These are phyloP conservation scores for Mycena sanguinolenta DNA, from an alignment of 768 basidiomycete genomes.

Conservation along the genomic window DNA sequence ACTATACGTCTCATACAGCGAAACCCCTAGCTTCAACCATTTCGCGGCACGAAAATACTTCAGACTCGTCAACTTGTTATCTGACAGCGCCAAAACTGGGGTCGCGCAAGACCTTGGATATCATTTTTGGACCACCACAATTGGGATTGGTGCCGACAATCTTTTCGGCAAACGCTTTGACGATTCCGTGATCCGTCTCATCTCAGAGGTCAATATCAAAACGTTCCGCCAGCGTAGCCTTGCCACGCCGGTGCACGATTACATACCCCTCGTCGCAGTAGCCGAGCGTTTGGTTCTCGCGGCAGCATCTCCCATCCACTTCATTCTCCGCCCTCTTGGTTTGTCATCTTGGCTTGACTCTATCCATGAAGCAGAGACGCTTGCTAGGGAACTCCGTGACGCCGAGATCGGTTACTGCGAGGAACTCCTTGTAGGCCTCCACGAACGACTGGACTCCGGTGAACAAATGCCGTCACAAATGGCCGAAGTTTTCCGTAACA, in stretches of 20 bases:
- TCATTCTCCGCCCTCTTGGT: neutral
- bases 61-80: constrained; percentile 13
- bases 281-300: constrained; percentile 5
- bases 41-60: constrained; percentile 22
- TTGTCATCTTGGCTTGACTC: neutral
- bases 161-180: constrained; percentile 25
- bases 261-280: constrained; percentile 17
- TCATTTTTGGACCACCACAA: constrained; percentile 25
- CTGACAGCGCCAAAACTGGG: constrained; percentile 25
- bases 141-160: constrained; percentile 24
- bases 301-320: neutral
- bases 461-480: constrained; percentile 22
- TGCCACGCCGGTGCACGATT: constrained; percentile 29
- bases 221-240: constrained; percentile 29
- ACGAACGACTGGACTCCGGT: constrained; percentile 25
- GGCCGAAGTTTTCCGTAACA: constrained; percentile 22
- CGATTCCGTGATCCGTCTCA: constrained; percentile 10
- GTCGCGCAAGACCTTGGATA: constrained; percentile 23
- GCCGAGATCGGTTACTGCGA: constrained; percentile 23
- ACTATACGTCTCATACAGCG: neutral
- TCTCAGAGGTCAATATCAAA: constrained; percentile 27
- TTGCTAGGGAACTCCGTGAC: constrained; percentile 20
- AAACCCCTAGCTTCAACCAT: constrained; percentile 18
- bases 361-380: constrained; percentile 13
- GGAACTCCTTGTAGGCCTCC: constrained; percentile 16